Conservation (phyloP, 2,329 filamentous ascomycete species). For the Lachnellula cervina region DNA sequence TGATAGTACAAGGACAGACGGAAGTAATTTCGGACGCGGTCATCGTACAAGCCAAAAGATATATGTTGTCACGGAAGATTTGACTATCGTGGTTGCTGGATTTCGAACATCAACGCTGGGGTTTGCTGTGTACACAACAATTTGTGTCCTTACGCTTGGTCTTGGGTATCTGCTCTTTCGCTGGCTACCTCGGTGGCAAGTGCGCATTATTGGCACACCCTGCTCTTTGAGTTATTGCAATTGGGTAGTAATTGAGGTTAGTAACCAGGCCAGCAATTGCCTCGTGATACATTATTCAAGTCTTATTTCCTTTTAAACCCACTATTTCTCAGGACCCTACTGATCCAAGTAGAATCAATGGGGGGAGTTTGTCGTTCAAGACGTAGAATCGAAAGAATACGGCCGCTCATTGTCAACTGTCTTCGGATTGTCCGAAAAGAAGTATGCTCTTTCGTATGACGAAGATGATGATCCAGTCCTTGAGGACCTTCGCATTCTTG, state of each 20-base stretch:
- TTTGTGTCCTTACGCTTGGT: conserved; percentile 71
- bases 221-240: conserved; percentile 68
- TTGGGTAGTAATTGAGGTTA: conserved; percentile 87
- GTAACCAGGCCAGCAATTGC: conserved; percentile 22
- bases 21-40: conserved; percentile 54
- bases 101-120: conserved; percentile 75
- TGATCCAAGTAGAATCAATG: conserved; percentile 71
- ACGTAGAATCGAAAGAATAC: conserved; percentile 52
- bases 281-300: not conserved
- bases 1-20: conserved; percentile 65
- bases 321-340: conserved; percentile 3
- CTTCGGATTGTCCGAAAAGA: conserved; percentile 64
- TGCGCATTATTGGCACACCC: conserved; percentile 66
- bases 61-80: conserved; percentile 87
- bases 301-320: not conserved
- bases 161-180: conserved; percentile 78
- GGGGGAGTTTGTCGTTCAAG: conserved; percentile 80
- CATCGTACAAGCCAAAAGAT: conserved; percentile 79
- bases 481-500: conserved; percentile 67
- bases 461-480: conserved; percentile 79
- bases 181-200: conserved; percentile 86
- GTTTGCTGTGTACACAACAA: conserved; percentile 59
- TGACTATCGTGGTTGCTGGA: conserved; percentile 89
- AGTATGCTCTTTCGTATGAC: conserved; percentile 50
- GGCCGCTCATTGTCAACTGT: conserved; percentile 54